Evolutionary conservation across 768 basidiomycete species (phyloP), one percentile per base, ranked within the genome.

Genomic region (Pulveroboletus ravenelii): DNA sequence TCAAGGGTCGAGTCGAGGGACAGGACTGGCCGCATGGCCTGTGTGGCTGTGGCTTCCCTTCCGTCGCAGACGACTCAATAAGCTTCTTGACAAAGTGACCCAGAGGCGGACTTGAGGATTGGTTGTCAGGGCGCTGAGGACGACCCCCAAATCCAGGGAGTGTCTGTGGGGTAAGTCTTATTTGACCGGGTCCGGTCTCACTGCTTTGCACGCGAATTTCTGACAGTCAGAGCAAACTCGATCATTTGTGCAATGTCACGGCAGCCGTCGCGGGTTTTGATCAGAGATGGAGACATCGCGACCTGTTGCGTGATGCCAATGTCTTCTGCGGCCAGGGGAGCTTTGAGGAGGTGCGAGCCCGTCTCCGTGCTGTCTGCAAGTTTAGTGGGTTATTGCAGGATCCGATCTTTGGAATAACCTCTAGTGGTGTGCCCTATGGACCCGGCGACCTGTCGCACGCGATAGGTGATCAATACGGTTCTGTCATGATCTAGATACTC

Each of bases 161-260:
- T 15, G 37, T 1, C 27, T 6, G 37, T 41, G 46, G 25, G n/a
- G 20, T 31, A 27, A 18, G 38, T 35, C n/a, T 32, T 48, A 41
- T 29, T 31, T 20, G 50, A 50, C 52, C 48, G 14, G 56, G 45
- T 20, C 51, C 42, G 9, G 48, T 37, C 15, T 36, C 52, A 12
- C 12, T 50, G 35, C 30, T 46, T 63, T 65, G 48, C n/a, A 31
- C 4, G 44, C 36, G 6, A 53, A 34, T 51, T 57, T 41, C 10
- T 20, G 18, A 15, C 18, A 39, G 32, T 17, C 1, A 17, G n/a
- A 45, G 34, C 6, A 34, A 42, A 34, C 23, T 29, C 10, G 20
- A 41, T 53, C n/a, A 60, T 55, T 50, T 60, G 59, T 15, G 14
- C 18, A 45, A 20, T 7, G n/a, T 30, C 23, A 47, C 45, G 13